These are phyloP conservation scores for Phoma sp. DNA, from an alignment of 2,329 filamentous ascomycete species.

Conservation along the genomic window DNA sequence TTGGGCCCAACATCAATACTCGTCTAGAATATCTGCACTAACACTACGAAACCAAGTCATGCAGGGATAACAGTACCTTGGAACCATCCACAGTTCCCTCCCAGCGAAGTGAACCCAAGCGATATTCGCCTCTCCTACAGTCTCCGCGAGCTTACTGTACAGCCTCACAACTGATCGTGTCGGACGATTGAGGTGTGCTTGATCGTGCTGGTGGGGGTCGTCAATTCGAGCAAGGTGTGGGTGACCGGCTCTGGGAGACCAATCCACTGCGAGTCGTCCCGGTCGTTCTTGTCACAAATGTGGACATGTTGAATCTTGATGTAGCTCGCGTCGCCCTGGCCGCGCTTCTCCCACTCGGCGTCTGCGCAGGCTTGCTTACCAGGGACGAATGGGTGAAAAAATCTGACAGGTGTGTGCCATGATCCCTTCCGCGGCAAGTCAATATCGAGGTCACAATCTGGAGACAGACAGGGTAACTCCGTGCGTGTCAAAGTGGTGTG, in stretches of 20 bases:
- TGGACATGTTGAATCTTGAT: conserved; percentile 23
- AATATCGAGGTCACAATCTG: not conserved
- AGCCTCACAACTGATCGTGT: conserved; percentile 9
- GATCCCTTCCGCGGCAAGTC: conserved; percentile 19
- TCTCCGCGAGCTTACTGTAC: not conserved
- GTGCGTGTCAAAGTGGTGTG: not conserved
- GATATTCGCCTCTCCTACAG: not conserved
- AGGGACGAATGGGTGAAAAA: conserved; percentile 23
- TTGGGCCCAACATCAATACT: conserved; percentile 19
- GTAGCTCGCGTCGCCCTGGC: conserved; percentile 13
- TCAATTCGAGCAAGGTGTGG: not conserved
- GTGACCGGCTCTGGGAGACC: conserved; percentile 5
- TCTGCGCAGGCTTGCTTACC: conserved; percentile 20
- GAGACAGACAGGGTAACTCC: not conserved
- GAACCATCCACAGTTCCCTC: not conserved
- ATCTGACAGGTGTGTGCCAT: conserved; percentile 25
- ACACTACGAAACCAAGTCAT: conserved; percentile 5
- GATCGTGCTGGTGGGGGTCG: not conserved
- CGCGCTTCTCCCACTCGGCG: conserved; percentile 34
- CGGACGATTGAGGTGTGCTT: not conserved
- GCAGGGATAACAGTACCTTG: not conserved
- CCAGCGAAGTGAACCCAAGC: not conserved
- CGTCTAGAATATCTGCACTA: conserved; percentile 17
- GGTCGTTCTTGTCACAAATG: conserved; percentile 13
- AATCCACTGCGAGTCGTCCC: conserved; percentile 8